Evolutionary conservation across 495 filamentous ascomycete species (phyloP).

Genomic region (Pyrenopolyporus hunteri): DNA sequence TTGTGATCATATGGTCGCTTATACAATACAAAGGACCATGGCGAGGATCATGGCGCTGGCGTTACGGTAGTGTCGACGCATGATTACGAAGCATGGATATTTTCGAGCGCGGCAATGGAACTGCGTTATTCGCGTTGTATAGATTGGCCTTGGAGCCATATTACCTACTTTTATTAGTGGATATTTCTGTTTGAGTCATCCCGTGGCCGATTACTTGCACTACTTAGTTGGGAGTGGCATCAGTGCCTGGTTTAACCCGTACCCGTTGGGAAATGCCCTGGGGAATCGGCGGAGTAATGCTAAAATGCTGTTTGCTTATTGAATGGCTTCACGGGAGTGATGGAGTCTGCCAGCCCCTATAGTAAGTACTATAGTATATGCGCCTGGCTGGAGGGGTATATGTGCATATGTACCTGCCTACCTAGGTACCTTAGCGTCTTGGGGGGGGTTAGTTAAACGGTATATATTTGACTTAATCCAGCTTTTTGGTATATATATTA

Average conservation of each 20-base stretch:
- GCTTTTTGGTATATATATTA: no score
- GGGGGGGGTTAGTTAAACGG: no score
- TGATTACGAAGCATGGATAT: slow-evolving; percentile 41
- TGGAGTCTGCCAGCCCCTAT: not conserved
- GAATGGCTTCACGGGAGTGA: not conserved
- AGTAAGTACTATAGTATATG: not conserved
- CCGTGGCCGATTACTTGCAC: no score
- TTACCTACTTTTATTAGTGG: slow-evolving; percentile 28
- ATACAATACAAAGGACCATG: slow-evolving; percentile 40
- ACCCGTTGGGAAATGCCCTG: no score
- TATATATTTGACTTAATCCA: no score
- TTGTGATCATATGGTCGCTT: slow-evolving; percentile 38
- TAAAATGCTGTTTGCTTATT: no score
- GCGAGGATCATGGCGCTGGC: slow-evolving; percentile 42
- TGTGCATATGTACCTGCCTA: not conserved
- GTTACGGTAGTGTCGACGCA: slow-evolving; percentile 43
- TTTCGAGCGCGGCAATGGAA: slow-evolving; percentile 30
- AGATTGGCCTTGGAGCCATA: slow-evolving; percentile 27
- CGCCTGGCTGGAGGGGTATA: no score
- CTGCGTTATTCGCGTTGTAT: slow-evolving; percentile 34
- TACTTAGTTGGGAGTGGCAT: no score
- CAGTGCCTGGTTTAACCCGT: no score
- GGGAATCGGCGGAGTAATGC: no score
- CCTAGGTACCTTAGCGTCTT: not conserved
- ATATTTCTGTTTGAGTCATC: slow-evolving; percentile 12